Conservation (phyloP, 2,329 filamentous ascomycete genomes). For the Sporothrix variecibatus region DNA sequence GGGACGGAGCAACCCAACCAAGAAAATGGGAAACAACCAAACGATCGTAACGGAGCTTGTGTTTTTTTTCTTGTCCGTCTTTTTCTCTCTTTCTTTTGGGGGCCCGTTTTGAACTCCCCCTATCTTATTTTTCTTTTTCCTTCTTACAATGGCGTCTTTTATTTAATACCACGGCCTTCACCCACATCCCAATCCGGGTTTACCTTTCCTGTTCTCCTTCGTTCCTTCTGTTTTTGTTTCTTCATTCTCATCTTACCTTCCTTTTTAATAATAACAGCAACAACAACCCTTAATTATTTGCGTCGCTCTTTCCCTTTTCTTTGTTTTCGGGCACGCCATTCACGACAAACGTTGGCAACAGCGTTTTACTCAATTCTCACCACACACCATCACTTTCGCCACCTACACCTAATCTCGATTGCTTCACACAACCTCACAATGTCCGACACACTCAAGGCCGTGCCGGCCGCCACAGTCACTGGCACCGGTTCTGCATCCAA, state of each 20-base stretch:
- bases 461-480: constrained; percentile 6
- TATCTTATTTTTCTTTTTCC: not conserved
- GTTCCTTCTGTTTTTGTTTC: not conserved
- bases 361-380: not conserved
- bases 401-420: not conserved
- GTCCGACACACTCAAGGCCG: constrained; percentile 1
- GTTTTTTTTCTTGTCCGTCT: not conserved
- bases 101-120: not conserved
- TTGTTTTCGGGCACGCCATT: not conserved
- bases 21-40: not conserved
- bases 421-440: not conserved
- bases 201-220: not conserved
- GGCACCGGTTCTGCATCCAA: not conserved
- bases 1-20: not conserved
- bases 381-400: not conserved
- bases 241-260: not conserved
- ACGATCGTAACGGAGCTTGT: not conserved
- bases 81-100: not conserved
- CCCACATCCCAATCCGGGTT: not conserved
- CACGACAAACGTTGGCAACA: not conserved
- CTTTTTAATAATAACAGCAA: not conserved
- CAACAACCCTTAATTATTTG: no score
- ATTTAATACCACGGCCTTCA: constrained; percentile 2
- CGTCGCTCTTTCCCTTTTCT: not conserved
- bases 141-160: not conserved